A percentile compares a stretch with the other conserved stretches of the same genome.
phyloP scores from a whole-genome alignment of 1,139 yeast species.

The Pneumocystis oryctolagi region DNA sequence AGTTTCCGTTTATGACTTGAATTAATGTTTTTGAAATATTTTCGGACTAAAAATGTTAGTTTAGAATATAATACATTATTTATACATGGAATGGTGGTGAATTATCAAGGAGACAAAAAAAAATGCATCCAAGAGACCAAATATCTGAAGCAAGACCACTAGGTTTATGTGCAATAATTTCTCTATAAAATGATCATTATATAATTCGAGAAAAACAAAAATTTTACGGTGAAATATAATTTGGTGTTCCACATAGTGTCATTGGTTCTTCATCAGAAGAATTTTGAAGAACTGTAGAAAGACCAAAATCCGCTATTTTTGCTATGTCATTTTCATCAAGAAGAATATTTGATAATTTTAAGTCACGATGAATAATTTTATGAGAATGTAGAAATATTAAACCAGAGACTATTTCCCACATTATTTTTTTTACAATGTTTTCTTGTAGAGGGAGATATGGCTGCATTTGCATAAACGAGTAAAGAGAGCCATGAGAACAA shows the following conservation, averaged over 20 bases:
- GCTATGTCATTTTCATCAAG: slow-evolving; percentile 6
- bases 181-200: background rate
- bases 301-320: slow-evolving; percentile 11
- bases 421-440: slow-evolving; percentile 33
- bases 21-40: slow-evolving; percentile 8
- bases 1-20: slow-evolving; percentile 8
- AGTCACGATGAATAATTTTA: slow-evolving; percentile 68
- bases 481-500: slow-evolving; percentile 69
- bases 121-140: slow-evolving; percentile 2
- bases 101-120: background rate
- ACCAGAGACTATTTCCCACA: slow-evolving; percentile 54
- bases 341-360: slow-evolving; percentile 52
- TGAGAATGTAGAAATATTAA: slow-evolving; percentile 57
- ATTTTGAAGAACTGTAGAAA: slow-evolving; percentile 5
- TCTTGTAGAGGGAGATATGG: slow-evolving; percentile 8
- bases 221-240: slow-evolving; percentile 4
- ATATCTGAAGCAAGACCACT: slow-evolving; percentile 1
- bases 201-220: background rate
- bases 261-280: background rate
- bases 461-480: slow-evolving; percentile 4
- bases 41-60: background rate
- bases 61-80: background rate
- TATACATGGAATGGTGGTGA: background rate
- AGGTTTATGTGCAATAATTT: background rate
- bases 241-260: slow-evolving; percentile 7